These are phyloP conservation scores for Blakeslea trispora DNA, from an alignment of 371 early-diverging fungal species.

Conservation along the genomic window DNA sequence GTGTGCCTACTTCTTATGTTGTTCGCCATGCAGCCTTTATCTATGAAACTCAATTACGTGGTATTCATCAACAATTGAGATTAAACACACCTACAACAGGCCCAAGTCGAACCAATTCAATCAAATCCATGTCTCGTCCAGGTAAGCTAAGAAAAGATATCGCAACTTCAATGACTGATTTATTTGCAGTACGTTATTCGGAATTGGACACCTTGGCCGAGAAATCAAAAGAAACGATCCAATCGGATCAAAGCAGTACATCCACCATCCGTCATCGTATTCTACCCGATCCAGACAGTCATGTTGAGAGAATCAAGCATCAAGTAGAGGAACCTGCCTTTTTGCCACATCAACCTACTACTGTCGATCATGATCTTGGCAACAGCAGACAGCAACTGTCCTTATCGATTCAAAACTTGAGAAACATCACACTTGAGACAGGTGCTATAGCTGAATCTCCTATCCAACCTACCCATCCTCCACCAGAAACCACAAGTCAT, in stretches of 20 bases:
- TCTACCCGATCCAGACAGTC: conserved; percentile 15
- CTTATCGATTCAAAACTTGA: conserved; percentile 15
- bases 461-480: conserved; percentile 1
- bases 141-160: conserved; percentile 10
- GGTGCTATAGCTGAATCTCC: neutral
- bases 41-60: conserved; percentile 65
- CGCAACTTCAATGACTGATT: too few species aligned
- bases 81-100: conserved; percentile 21
- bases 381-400: conserved; percentile 16
- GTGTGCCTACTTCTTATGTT: conserved; percentile 58
- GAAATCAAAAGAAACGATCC: neutral
- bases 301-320: conserved; percentile 34
- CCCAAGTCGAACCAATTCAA: conserved; percentile 12
- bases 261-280: neutral
- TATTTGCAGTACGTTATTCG: conserved; percentile 20
- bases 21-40: conserved; percentile 63
- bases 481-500: too few species aligned
- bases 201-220: neutral
- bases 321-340: conserved; percentile 46
- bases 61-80: conserved; percentile 57
- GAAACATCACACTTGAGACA: conserved; percentile 5
- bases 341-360: conserved; percentile 17
- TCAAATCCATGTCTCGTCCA: conserved; percentile 10
- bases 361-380: conserved; percentile 1
- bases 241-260: neutral